These are phyloP conservation scores for Jackrogersella minutella DNA, from an alignment of 495 filamentous ascomycete genomes.

Conservation along the genomic window DNA sequence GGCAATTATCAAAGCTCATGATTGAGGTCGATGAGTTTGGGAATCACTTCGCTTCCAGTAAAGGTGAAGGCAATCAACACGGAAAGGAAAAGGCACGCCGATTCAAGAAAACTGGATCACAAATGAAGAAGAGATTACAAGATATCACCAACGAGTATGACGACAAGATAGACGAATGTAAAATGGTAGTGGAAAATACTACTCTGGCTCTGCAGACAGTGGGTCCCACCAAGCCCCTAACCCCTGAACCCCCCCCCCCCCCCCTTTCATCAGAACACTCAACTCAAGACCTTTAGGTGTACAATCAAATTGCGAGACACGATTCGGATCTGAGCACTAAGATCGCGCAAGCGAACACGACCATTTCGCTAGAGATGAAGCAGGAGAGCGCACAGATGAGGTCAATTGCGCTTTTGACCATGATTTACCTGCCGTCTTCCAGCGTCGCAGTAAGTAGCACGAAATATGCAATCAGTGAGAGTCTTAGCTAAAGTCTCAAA, in stretches of 20 bases:
- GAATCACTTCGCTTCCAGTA: neutral
- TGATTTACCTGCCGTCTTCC: conserved; percentile 32
- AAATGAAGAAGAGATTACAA: conserved; percentile 32
- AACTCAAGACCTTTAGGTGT: conserved; percentile 20
- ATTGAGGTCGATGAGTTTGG: conserved; percentile 27
- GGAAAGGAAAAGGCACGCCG: neutral
- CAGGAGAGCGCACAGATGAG: conserved; percentile 30
- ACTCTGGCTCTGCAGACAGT: conserved; percentile 38
- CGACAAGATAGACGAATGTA: conserved; percentile 35
- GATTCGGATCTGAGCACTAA: conserved; percentile 29
- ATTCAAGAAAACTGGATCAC: conserved; percentile 12
- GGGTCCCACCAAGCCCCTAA: neutral
- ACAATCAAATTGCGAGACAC: conserved; percentile 31
- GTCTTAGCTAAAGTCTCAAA: conserved; percentile 1
- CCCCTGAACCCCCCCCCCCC: too few relatives aligned
- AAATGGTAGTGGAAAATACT: conserved; percentile 32
- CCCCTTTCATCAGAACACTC: neutral
- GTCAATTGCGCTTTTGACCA: conserved; percentile 28
- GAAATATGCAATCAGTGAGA: too few relatives aligned
- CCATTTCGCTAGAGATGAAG: conserved; percentile 22
- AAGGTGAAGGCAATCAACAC: neutral
- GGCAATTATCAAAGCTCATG: conserved; percentile 22
- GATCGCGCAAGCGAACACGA: conserved; percentile 25
- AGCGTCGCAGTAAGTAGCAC: conserved; percentile 24
- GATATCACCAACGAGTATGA: conserved; percentile 39